phyloP scores from a whole-genome alignment of 1,139 yeast genomes.

The Pichia kudriavzevii region DNA sequence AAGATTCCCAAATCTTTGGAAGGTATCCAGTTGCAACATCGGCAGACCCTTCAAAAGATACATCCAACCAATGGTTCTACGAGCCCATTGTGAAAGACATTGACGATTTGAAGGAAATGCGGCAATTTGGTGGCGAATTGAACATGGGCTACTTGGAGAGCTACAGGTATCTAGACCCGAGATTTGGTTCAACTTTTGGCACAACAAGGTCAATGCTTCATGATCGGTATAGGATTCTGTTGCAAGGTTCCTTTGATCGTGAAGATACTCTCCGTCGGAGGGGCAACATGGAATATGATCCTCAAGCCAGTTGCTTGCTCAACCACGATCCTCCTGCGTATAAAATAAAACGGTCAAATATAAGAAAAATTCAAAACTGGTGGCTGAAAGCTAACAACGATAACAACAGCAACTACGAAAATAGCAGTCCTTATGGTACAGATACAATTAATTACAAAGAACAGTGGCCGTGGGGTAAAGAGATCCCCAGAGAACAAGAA shows the following conservation, averaged over 20 bases:
- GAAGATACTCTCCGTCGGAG: constrained; percentile 8
- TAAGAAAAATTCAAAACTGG: not conserved
- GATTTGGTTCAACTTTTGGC: not conserved
- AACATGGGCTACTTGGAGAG: constrained; percentile 13
- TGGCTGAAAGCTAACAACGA: too few relatives aligned
- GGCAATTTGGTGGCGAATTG: constrained; percentile 11
- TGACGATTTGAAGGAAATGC: constrained; percentile 15
- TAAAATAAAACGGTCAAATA: too few relatives aligned
- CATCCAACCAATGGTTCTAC: constrained; percentile 11
- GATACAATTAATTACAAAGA: not conserved
- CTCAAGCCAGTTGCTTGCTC: constrained; percentile 2
- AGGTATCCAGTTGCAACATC: constrained; percentile 10
- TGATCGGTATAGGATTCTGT: constrained; percentile 1
- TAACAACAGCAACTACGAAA: too few relatives aligned
- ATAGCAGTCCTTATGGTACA: not conserved
- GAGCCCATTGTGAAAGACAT: constrained; percentile 25
- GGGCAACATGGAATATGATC: not conserved
- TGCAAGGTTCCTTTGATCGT: constrained; percentile 13
- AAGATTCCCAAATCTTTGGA: constrained; percentile 6
- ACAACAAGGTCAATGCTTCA: not conserved
- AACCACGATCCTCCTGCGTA: too few relatives aligned
- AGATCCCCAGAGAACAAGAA: not conserved
- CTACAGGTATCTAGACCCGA: constrained; percentile 6
- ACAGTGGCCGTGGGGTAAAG: constrained; percentile 12
- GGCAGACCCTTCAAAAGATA: not conserved